Percentiles rank a stretch among this genome's conserved stretches.
These are phyloP conservation scores for Dianthus caryophyllus DNA, from an alignment of 148 eudicot genomes.

Conservation along the genomic window DNA sequence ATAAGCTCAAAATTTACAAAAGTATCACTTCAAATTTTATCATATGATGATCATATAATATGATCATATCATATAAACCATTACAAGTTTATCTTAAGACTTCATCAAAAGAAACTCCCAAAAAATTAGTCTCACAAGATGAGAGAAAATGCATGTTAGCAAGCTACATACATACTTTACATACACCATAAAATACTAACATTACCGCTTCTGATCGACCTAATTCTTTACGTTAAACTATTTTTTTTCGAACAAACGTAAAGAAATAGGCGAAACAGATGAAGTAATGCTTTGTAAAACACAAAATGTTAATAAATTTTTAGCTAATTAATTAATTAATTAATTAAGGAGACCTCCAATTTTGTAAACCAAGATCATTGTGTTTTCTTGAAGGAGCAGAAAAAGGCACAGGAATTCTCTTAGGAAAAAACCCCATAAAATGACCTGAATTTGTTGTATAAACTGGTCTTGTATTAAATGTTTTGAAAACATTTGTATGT, in stretches of 20 bases:
- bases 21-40: not conserved
- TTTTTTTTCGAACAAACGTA: too few relatives aligned
- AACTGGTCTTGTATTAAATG: slow-evolving; percentile 23
- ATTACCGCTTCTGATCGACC: too few relatives aligned
- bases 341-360: slow-evolving; percentile 51
- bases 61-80: slow-evolving; percentile 10
- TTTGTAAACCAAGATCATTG: slow-evolving; percentile 61
- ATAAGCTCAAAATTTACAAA: slow-evolving; percentile 11
- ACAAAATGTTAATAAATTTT: not conserved
- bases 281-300: not conserved
- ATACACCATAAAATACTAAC: not conserved
- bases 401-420: slow-evolving; percentile 45
- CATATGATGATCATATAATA: slow-evolving; percentile 3
- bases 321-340: not conserved
- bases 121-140: slow-evolving; percentile 22
- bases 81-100: slow-evolving; percentile 13
- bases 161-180: not conserved
- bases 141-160: slow-evolving; percentile 24
- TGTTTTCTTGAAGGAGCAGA: slow-evolving; percentile 83
- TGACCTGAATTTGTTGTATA: slow-evolving; percentile 33
- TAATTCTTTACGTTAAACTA: too few relatives aligned
- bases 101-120: slow-evolving; percentile 22
- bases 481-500: slow-evolving; percentile 35
- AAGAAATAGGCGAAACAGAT: too few relatives aligned
- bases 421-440: slow-evolving; percentile 51